Percentiles rank a stretch among this genome's conserved stretches.
Evolutionary conservation across 108 stramenopile species (phyloP).

Genomic region (Cyclotella distinguenda): DNA sequence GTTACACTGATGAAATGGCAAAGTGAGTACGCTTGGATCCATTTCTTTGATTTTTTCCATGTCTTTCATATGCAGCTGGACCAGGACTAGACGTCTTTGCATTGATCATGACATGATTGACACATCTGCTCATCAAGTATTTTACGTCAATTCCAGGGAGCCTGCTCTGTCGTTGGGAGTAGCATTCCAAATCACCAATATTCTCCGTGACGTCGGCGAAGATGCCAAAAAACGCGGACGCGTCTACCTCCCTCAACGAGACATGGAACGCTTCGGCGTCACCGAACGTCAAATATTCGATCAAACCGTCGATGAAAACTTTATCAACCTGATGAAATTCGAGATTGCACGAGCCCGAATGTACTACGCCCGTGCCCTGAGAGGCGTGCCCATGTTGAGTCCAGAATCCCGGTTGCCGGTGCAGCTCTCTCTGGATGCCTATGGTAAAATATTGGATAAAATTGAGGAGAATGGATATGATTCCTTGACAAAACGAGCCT

Average conservation of each 20-base stretch:
- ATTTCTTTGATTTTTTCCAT: neutral
- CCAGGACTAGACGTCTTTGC: too few relatives aligned
- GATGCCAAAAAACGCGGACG: conserved; percentile 89
- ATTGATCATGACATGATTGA: neutral
- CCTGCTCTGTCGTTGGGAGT: conserved; percentile 95
- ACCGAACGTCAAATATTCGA: conserved; percentile 90
- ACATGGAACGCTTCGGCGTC: conserved; percentile 90
- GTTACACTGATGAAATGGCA: conserved; percentile 78
- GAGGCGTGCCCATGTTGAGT: conserved; percentile 92
- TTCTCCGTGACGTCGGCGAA: conserved; percentile 97
- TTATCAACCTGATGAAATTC: conserved; percentile 92
- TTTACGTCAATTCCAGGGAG: conserved; percentile 60
- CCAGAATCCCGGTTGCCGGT: conserved; percentile 89
- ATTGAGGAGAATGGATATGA: conserved; percentile 96
- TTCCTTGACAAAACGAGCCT: conserved; percentile 91
- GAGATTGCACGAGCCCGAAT: conserved; percentile 89
- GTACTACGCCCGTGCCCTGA: conserved; percentile 92
- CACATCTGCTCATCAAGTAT: too few relatives aligned
- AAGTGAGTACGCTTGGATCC: conserved; percentile 52
- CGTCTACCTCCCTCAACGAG: conserved; percentile 91
- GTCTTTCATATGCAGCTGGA: too few relatives aligned
- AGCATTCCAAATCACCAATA: conserved; percentile 98
- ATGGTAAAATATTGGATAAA: conserved; percentile 90
- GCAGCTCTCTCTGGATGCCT: conserved; percentile 90
- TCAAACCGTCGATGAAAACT: conserved; percentile 86